Conservation (phyloP, 129 eudicot genomes). For the Cynara cardunculus region DNA sequence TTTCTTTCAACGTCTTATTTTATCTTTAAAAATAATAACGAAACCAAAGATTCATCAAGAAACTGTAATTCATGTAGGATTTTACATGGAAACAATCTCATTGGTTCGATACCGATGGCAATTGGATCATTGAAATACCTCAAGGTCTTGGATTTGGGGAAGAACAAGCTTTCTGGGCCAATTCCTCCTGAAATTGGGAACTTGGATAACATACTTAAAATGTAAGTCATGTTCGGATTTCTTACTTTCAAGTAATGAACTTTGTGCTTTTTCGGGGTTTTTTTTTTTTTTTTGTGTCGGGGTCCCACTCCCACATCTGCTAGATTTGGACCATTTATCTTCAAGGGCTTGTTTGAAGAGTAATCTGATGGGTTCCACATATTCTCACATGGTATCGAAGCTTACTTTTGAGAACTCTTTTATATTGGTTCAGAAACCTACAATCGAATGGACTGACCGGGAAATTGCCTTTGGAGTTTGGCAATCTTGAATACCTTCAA, state of each 20-base stretch:
- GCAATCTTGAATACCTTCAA: conserved; percentile 66
- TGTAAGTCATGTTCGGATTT: conserved; percentile 44
- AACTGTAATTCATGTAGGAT: conserved; percentile 38
- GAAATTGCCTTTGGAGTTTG: conserved; percentile 60
- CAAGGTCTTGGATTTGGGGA: conserved; percentile 78
- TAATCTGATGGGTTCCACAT: neutral
- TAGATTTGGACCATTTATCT: neutral
- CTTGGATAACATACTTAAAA: conserved; percentile 43
- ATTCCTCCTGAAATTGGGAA: conserved; percentile 84
- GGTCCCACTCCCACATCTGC: neutral
- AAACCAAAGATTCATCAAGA: neutral
- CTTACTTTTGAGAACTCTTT: neutral
- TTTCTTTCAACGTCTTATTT: conserved; percentile 11
- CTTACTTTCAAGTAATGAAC: neutral
- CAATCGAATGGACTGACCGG: conserved; percentile 87
- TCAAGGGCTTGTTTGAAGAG: too few species aligned
- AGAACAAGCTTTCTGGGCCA: conserved; percentile 75
- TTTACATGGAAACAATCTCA: conserved; percentile 69
- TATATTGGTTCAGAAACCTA: conserved; percentile 57
- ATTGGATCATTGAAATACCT: conserved; percentile 71
- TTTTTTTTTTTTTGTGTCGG: neutral
- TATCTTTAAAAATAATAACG: neutral
- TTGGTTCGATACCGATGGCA: conserved; percentile 86
- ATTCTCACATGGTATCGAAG: neutral
- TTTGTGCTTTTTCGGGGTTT: neutral